Conservation (phyloP, 805 yeast genomes). For the Cyberlindnera galapagoensis region DNA sequence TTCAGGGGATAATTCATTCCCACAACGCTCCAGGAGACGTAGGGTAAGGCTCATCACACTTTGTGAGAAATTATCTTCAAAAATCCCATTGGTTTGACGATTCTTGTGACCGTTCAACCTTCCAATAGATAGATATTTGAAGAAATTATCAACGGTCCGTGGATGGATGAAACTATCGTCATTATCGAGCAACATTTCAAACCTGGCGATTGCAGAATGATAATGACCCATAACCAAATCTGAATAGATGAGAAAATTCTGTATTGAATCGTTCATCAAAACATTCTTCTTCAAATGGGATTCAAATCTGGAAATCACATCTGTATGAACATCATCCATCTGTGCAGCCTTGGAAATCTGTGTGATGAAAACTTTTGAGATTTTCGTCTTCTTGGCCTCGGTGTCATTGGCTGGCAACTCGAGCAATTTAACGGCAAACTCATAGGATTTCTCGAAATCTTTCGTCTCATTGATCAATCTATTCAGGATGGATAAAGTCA, state of each 20-base stretch:
- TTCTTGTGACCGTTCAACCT: neutral
- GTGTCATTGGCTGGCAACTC: too few species aligned
- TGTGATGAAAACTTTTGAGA: too few species aligned
- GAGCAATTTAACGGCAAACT: too few species aligned
- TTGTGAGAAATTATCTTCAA: constrained; percentile 4
- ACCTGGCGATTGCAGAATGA: constrained; percentile 7
- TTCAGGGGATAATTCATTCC: constrained; percentile 3
- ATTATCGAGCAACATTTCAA: constrained; percentile 4
- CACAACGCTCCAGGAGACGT: constrained; percentile 5
- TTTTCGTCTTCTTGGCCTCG: too few species aligned
- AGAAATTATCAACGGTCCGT: constrained; percentile 9
- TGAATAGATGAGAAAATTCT: constrained; percentile 13
- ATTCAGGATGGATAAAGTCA: too few species aligned
- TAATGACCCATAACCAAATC: constrained; percentile 9
- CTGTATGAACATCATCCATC: constrained; percentile 1
- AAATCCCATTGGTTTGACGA: neutral
- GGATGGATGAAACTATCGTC: constrained; percentile 3
- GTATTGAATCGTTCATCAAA: constrained; percentile 6
- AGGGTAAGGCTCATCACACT: constrained; percentile 3
- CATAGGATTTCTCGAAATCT: too few species aligned
- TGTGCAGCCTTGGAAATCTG: constrained; percentile 2
- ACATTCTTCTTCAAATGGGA: constrained; percentile 4
- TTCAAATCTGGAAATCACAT: constrained; percentile 11
- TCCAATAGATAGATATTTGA: constrained; percentile 3
- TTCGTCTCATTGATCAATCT: too few species aligned